Evolutionary conservation across 192 early-diverging fungal genomes (phyloP).

Genomic region (Coemansia sp.): DNA sequence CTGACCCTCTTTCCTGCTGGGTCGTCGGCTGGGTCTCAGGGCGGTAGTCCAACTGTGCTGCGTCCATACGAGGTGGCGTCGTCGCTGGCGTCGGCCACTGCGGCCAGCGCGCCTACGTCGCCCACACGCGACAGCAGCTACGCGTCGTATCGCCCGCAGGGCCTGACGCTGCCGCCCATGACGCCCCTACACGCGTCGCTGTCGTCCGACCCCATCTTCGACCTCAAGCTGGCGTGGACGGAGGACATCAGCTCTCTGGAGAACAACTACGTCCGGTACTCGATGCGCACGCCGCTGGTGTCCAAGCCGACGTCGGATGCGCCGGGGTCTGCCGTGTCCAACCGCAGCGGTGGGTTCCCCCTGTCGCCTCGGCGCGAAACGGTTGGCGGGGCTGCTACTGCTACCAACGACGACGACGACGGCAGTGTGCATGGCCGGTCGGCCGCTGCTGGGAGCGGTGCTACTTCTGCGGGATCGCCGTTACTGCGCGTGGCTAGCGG

Average conservation of each 20-base stretch:
- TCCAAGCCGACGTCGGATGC: neutral
- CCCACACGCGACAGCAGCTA: conserved; percentile 2
- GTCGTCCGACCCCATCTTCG: conserved; percentile 16
- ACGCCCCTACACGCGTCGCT: conserved; percentile 4
- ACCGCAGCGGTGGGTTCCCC: neutral
- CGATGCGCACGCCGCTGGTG: conserved; percentile 28
- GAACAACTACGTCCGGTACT: conserved; percentile 46
- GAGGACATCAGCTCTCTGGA: conserved; percentile 47
- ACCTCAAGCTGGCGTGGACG: conserved; percentile 42
- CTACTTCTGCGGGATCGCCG: conserved; percentile 1
- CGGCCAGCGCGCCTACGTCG: conserved; percentile 16
- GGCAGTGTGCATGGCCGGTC: neutral
- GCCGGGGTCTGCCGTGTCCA: neutral
- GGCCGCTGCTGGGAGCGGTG: neutral
- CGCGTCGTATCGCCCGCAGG: conserved; percentile 9
- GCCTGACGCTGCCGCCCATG: neutral
- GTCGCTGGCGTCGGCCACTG: neutral
- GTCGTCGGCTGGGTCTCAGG: neutral
- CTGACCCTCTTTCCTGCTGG: neutral
- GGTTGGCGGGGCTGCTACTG: neutral
- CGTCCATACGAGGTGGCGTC: neutral
- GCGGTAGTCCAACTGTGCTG: neutral
- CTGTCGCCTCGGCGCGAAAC: conserved; percentile 2
- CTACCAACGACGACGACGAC: neutral
- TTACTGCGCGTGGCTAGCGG: conserved; percentile 24